These are phyloP conservation scores for Penicillium daleae DNA, from an alignment of 495 filamentous ascomycete species.

Conservation along the genomic window DNA sequence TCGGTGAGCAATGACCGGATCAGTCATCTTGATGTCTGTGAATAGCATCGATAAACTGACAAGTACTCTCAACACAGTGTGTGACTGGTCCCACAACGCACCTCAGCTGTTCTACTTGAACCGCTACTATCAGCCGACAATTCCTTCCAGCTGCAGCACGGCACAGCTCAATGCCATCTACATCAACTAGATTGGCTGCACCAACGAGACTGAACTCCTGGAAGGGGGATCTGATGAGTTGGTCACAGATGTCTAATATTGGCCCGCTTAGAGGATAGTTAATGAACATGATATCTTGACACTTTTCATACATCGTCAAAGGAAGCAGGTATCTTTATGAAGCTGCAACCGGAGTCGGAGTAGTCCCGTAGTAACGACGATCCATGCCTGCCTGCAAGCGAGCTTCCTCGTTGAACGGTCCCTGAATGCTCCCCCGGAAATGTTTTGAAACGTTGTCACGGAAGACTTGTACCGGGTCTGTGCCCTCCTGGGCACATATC, in stretches of 20 bases:
- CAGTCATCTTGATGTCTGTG: background rate
- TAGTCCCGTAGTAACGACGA: constrained; percentile 48
- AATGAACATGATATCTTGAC: background rate
- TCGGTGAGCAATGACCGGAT: constrained; percentile 41
- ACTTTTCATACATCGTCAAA: constrained; percentile 24
- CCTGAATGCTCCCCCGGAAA: constrained; percentile 49
- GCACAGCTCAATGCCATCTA: constrained; percentile 42
- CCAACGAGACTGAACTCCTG: background rate
- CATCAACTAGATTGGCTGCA: constrained; percentile 16
- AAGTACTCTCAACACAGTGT: constrained; percentile 38
- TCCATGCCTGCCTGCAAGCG: constrained; percentile 55
- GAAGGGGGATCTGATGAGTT: background rate
- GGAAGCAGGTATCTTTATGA: constrained; percentile 12
- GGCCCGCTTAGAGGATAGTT: constrained; percentile 1
- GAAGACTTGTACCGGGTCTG: constrained; percentile 55
- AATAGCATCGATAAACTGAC: constrained; percentile 1
- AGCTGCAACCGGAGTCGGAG: constrained; percentile 17
- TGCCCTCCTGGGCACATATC: constrained; percentile 55
- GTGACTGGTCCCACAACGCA: constrained; percentile 58
- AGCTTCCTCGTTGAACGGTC: constrained; percentile 56
- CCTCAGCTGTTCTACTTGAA: constrained; percentile 58
- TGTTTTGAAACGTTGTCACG: constrained; percentile 52
- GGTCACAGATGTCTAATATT: background rate
- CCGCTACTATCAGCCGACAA: constrained; percentile 27
- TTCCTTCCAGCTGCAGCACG: constrained; percentile 51